These are phyloP conservation scores for Pinus taeda DNA, from an alignment of 75 land plant genomes.

Conservation along the genomic window DNA sequence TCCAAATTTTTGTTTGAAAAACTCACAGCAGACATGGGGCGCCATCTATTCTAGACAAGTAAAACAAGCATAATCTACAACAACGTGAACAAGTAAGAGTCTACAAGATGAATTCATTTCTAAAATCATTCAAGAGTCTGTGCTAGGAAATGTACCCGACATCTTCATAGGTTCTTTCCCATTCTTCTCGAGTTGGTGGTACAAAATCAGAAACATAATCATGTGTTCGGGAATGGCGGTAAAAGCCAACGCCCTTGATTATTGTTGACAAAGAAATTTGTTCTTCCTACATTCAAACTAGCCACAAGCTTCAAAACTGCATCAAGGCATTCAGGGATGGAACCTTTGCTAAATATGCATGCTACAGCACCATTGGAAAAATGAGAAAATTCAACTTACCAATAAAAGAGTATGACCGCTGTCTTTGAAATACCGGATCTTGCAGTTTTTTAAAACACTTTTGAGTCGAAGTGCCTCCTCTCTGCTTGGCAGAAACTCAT, in stretches of 20 bases:
- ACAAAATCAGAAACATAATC: slow-evolving; percentile 64
- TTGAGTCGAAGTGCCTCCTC: slow-evolving; percentile 74
- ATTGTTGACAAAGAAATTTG: slow-evolving; percentile 59
- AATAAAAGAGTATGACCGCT: slow-evolving; percentile 85
- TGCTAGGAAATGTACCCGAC: slow-evolving; percentile 12
- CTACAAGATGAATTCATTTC: neutral
- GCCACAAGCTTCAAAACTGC: neutral
- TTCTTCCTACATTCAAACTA: slow-evolving; percentile 55
- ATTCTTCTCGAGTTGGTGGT: slow-evolving; percentile 60
- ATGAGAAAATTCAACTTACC: slow-evolving; percentile 39
- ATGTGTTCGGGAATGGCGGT: slow-evolving; percentile 54
- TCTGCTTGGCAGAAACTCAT: slow-evolving; percentile 80
- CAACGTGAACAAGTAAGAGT: neutral
- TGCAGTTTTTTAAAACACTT: slow-evolving; percentile 49
- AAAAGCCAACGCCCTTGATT: slow-evolving; percentile 51
- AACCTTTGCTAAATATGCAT: neutral
- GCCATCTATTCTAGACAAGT: neutral
- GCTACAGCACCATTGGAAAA: neutral
- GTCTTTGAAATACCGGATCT: slow-evolving; percentile 73
- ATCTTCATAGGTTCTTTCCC: slow-evolving; percentile 23
- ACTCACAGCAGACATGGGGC: neutral
- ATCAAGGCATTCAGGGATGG: neutral
- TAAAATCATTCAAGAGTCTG: neutral
- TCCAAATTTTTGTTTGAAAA: neutral
- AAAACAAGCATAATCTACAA: neutral